Conservation (phyloP, 345 rosid species). For the Gossypium anomalum region DNA sequence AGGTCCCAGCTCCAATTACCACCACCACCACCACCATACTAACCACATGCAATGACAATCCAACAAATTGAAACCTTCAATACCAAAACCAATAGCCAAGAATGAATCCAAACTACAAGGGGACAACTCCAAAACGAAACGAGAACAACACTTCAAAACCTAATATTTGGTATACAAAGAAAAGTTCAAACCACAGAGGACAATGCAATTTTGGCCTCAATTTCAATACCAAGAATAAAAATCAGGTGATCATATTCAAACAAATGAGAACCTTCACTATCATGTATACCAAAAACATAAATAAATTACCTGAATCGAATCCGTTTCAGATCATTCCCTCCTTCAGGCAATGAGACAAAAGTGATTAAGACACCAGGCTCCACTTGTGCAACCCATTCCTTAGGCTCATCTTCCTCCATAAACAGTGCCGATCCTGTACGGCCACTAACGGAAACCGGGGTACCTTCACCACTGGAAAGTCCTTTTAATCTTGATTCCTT, state of each 20-base stretch:
- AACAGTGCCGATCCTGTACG: conserved; percentile 71
- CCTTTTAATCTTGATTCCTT: conserved; percentile 78
- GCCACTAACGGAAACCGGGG: conserved; percentile 77
- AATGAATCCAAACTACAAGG: not conserved
- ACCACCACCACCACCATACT: not conserved
- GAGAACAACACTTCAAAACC: not conserved
- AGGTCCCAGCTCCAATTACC: conserved; percentile 15
- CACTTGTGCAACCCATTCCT: conserved; percentile 98
- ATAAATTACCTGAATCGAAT: conserved; percentile 82
- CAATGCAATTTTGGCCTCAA: not conserved
- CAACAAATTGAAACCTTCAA: conserved; percentile 14
- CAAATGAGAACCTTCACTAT: conserved; percentile 15
- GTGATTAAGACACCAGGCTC: conserved; percentile 98
- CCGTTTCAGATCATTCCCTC: conserved; percentile 89
- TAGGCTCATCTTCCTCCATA: conserved; percentile 85
- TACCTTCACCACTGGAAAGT: conserved; percentile 84
- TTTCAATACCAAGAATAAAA: conserved; percentile 4
- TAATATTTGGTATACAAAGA: not conserved
- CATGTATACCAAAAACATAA: conserved; percentile 8
- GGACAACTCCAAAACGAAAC: conserved; percentile 4
- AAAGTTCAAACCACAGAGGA: conserved; percentile 5
- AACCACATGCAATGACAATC: not conserved
- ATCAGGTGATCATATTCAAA: conserved; percentile 11
- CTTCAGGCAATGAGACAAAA: conserved; percentile 76
- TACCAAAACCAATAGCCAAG: not conserved